Base-by-base conservation (phyloP, 768 basidiomycete genomes). In the Rhodosporidiobolus sp. region DNA sequence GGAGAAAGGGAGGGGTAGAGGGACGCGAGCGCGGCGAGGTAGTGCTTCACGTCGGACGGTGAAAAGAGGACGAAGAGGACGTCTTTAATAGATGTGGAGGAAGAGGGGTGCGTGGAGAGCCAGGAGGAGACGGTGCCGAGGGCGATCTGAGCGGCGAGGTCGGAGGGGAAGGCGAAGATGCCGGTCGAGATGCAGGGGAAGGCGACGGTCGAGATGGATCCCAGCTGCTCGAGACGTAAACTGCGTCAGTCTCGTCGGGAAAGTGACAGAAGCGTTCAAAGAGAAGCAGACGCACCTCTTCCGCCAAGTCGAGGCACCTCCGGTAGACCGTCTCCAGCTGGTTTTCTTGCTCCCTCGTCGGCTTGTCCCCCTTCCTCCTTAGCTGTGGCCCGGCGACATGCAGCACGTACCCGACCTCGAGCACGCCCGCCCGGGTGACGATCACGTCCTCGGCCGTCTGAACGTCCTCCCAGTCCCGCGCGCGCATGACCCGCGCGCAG, bases 111-210 rank as follows among this genome's bases (percentile, higher is more conserved):
- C 4, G 45, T 24, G 34, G 19, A n/a, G 64, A 60, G 60, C 66
- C 66, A 67, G 19, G 26, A 11, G 30, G 28, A n/a, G 28, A 52
- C 28, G 19, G 52, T n/a, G 12, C 28, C 16, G 14, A 67, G 35
- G 16, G 59, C 66, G 50, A 61, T 54, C 4, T 16, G 35, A 4
- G 66, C 57, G 16, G 66, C 66, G 6, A 19, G 50, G 9, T 26
- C 52, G 30, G 38, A 38, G 2, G 66, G 66, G 43, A 61, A 67
- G 52, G 52, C 59, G 35, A 67, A 67, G 34, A 67, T 22, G 49
- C 66, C 66, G 14, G 66, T 67, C 12, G 66, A 67, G 28, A 67
- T 67, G 59, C 66, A 67, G 5, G 66, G 58, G 43, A 67, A 67
- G 28, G 58, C 66, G 16, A 67, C 66, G 0, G 66, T 46, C 19